Percentiles rank a stretch among this genome's conserved stretches.
phyloP scores from a whole-genome alignment of 495 filamentous ascomycete species.

The Hypoxylon perforatum region DNA sequence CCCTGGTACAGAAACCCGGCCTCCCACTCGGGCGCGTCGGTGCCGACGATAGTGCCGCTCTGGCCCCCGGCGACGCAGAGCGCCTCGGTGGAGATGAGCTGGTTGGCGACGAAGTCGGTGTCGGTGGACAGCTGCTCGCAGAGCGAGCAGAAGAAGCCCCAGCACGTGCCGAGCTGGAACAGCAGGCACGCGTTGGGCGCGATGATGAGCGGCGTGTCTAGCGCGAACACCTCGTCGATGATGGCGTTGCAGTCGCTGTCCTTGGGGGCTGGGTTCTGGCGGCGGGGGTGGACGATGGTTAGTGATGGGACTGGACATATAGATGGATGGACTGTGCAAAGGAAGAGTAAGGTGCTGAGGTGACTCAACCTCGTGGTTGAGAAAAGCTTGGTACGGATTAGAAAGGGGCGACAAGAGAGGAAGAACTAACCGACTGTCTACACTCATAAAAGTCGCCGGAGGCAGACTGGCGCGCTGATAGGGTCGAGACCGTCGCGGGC shows the following conservation, averaged over 20 bases:
- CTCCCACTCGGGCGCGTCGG: slow-evolving; percentile 53
- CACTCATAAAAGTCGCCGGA: slow-evolving; percentile 54
- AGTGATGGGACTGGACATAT: slow-evolving; percentile 8
- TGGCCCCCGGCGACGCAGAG: slow-evolving; percentile 52
- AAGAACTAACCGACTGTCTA: slow-evolving; percentile 47
- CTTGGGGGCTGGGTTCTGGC: slow-evolving; percentile 44
- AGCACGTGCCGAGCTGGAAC: slow-evolving; percentile 51
- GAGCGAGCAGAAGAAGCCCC: slow-evolving; percentile 58
- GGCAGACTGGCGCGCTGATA: slow-evolving; percentile 38
- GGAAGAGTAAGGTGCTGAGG: too few species aligned
- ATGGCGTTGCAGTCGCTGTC: slow-evolving; percentile 50
- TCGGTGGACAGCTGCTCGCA: slow-evolving; percentile 50
- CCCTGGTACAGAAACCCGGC: slow-evolving; percentile 51
- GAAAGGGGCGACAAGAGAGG: background rate
- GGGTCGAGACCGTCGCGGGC: slow-evolving; percentile 22
- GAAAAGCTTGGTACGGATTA: too few species aligned
- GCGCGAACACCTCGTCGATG: slow-evolving; percentile 46
- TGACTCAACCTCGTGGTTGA: too few species aligned
- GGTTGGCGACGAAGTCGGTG: slow-evolving; percentile 53
- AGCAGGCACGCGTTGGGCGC: slow-evolving; percentile 51
- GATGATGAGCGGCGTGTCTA: slow-evolving; percentile 49
- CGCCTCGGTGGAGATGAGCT: slow-evolving; percentile 50
- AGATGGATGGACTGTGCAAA: background rate
- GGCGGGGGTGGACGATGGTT: background rate
- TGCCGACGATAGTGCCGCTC: slow-evolving; percentile 51